Percentiles rank a stretch among this genome's conserved stretches.
Evolutionary conservation across 1,139 yeast genomes (phyloP).

Genomic region (Saccharomyces hybrid): DNA sequence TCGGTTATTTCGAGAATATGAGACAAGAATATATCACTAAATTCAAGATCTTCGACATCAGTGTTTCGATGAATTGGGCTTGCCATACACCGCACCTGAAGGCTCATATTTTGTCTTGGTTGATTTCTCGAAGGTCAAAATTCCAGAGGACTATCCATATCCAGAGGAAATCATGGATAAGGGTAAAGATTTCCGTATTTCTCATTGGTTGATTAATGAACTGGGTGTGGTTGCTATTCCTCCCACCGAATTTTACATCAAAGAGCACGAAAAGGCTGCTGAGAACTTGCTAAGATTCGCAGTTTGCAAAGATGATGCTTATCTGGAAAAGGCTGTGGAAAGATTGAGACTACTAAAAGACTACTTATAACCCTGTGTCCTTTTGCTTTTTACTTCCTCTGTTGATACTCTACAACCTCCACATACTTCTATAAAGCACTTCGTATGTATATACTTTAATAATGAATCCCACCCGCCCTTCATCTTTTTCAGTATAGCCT

Average conservation of each 20-base stretch:
- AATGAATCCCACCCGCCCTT: not conserved
- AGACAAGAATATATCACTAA: conserved; percentile 60
- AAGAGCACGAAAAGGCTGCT: conserved; percentile 63
- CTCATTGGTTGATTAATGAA: conserved; percentile 88
- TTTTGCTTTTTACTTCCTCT: not conserved
- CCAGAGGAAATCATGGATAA: conserved; percentile 62
- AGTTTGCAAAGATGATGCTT: conserved; percentile 82
- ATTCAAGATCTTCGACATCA: conserved; percentile 58
- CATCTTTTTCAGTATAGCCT: not conserved
- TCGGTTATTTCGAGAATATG: conserved; percentile 62
- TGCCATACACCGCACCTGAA: conserved; percentile 84
- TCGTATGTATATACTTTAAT: not conserved
- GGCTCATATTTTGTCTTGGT: conserved; percentile 92
- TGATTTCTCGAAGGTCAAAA: conserved; percentile 70
- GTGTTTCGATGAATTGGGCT: conserved; percentile 78
- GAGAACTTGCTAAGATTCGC: conserved; percentile 89
- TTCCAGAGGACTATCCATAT: conserved; percentile 63
- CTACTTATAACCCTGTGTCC: conserved; percentile 36
- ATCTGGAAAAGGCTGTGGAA: conserved; percentile 72
- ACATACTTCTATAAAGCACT: not conserved
- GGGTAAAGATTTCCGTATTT: conserved; percentile 78
- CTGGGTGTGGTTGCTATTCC: conserved; percentile 94
- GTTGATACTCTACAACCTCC: not conserved
- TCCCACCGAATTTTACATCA: conserved; percentile 82
- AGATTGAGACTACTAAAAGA: conserved; percentile 64